Percentiles rank a stretch among this genome's conserved stretches.
Conservation (phyloP, 306 rosid species). For the Rosa lucieae region DNA sequence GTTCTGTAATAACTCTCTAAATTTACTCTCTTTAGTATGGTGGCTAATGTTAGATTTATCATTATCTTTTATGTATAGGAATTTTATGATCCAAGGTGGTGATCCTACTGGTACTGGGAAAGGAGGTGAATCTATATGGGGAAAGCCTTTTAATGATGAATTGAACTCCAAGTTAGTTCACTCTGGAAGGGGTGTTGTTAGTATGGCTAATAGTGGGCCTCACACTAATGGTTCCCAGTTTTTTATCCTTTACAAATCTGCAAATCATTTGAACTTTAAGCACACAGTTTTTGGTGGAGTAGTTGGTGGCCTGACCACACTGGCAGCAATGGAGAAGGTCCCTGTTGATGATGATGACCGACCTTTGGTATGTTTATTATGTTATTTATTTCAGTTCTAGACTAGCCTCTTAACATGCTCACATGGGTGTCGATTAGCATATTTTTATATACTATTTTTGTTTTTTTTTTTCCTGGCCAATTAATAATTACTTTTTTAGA, state of each 20-base stretch:
- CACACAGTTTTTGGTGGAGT: slow-evolving; percentile 92
- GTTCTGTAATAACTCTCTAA: slow-evolving; percentile 2
- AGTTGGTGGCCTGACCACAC: slow-evolving; percentile 88
- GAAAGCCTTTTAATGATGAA: slow-evolving; percentile 89
- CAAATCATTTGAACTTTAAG: slow-evolving; percentile 87
- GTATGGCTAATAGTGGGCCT: slow-evolving; percentile 99
- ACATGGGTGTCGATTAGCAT: not conserved
- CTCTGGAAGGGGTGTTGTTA: slow-evolving; percentile 93
- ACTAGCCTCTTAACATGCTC: not conserved
- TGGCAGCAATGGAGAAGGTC: slow-evolving; percentile 92
- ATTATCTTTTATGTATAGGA: slow-evolving; percentile 48
- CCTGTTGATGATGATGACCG: slow-evolving; percentile 84
- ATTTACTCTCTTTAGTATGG: slow-evolving; percentile 2
- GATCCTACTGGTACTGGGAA: slow-evolving; percentile 96
- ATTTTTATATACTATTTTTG: not conserved
- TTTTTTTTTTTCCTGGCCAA: not conserved
- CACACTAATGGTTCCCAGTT: slow-evolving; percentile 98
- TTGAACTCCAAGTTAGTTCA: slow-evolving; percentile 88
- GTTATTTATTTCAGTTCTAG: not conserved
- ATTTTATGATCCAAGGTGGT: slow-evolving; percentile 98
- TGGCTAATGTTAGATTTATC: slow-evolving; percentile 15
- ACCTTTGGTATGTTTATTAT: slow-evolving; percentile 60
- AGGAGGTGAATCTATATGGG: slow-evolving; percentile 99
- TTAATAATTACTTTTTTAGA: not conserved
- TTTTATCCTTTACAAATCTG: slow-evolving; percentile 91